Percentiles rank a stretch among this genome's conserved stretches.
These are phyloP conservation scores for Gnomoniopsis smithogilvyi DNA, from an alignment of 2,329 filamentous ascomycete species.

Conservation along the genomic window DNA sequence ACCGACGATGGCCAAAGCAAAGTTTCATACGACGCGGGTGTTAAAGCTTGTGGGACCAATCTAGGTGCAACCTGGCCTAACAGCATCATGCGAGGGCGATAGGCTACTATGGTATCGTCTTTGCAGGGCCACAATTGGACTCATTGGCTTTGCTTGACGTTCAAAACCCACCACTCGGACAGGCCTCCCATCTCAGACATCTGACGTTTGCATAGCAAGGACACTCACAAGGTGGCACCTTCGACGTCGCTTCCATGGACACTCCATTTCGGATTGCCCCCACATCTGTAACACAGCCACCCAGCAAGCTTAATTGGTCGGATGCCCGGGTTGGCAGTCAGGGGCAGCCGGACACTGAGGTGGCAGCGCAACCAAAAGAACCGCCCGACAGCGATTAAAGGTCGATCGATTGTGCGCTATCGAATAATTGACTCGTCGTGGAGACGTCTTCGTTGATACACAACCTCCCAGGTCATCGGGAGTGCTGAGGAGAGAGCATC, in stretches of 20 bases:
- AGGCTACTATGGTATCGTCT: too few relatives aligned
- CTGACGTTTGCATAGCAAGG: too few relatives aligned
- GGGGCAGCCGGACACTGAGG: background rate
- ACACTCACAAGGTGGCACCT: too few relatives aligned
- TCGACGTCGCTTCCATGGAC: background rate
- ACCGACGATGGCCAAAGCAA: background rate
- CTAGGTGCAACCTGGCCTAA: background rate
- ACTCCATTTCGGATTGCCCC: background rate
- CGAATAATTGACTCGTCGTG: background rate
- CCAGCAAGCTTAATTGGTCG: background rate
- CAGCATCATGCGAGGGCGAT: too few relatives aligned
- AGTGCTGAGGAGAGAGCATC: background rate
- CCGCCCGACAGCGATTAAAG: too few relatives aligned
- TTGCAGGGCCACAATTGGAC: too few relatives aligned
- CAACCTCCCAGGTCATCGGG: slow-evolving; percentile 6
- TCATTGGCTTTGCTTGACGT: too few relatives aligned
- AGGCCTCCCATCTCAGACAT: background rate
- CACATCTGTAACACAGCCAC: background rate
- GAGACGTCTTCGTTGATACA: background rate
- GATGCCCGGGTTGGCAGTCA: background rate
- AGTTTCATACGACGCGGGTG: background rate
- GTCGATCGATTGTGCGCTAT: background rate
- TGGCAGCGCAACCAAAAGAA: background rate
- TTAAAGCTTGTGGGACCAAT: background rate
- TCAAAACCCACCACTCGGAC: background rate